Percentiles rank a stretch among this genome's conserved stretches.
Conservation (phyloP, 2,329 filamentous ascomycete genomes). For the Cercospora sp. region DNA sequence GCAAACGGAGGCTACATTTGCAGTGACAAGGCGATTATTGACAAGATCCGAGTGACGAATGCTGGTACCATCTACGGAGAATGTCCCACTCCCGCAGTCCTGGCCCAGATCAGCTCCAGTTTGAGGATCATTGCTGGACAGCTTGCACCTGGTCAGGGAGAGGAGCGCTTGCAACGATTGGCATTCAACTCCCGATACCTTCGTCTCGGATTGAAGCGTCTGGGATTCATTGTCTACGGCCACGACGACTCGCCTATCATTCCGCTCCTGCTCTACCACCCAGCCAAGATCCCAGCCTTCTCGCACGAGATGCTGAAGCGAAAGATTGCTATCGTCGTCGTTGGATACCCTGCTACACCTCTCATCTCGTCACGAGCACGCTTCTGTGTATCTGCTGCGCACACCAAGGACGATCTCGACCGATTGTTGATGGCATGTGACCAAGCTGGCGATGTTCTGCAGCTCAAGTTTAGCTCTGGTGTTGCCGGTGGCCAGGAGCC, state of each 20-base stretch:
- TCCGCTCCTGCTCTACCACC: conserved; percentile 90
- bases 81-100: conserved; percentile 79
- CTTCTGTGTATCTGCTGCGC: conserved; percentile 92
- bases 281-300: conserved; percentile 98
- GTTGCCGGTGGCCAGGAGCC: conserved; percentile 84
- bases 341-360: conserved; percentile 94
- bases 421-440: conserved; percentile 85
- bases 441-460: conserved; percentile 85
- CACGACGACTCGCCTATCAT: conserved; percentile 98
- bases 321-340: conserved; percentile 95
- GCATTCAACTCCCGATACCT: conserved; percentile 98
- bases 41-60: conserved; percentile 84
- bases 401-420: conserved; percentile 98
- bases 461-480: conserved; percentile 96
- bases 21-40: conserved; percentile 84
- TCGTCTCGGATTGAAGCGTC: conserved; percentile 92
- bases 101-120: conserved; percentile 86
- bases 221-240: conserved; percentile 94
- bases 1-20: conserved; percentile 96
- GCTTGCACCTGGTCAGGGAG: conserved; percentile 82
- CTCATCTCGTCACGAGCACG: conserved; percentile 91
- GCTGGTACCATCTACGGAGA: conserved; percentile 85
- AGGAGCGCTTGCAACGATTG: conserved; percentile 91
- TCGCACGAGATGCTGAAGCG: conserved; percentile 98
- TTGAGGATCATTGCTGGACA: conserved; percentile 89